Evolutionary conservation across 805 yeast genomes (phyloP), one percentile per base, ranked within the genome.

Genomic region (Tetrapisispora nanseiensis): DNA sequence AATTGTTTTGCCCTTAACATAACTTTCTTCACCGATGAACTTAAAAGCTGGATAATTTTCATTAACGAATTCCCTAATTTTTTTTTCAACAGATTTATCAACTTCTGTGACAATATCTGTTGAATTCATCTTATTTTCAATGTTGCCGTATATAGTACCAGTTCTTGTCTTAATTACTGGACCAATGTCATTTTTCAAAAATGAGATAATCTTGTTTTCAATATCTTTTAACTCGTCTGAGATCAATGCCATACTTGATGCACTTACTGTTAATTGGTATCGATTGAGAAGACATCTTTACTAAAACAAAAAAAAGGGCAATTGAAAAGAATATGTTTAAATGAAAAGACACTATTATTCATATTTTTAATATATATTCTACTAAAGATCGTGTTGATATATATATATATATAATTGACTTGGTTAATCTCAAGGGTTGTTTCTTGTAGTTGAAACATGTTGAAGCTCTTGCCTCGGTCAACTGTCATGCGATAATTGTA

Each of bases 11-110:
- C 79, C 81, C 3, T 69, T 69, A 11, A 70, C 62, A 46, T 66
- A 77, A 19, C 76, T 66, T 55, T 78, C 84, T 53, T 78, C 84
- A 23, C 83, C 84, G 54, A 78, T 66, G 56, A 78, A 78, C 47
- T 65, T 62, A 53, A 56, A 78, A 18, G 61, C 55, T 11, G 82
- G 82, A 51, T 64, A 78, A 32, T 71, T 55, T 26, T 47, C 49
- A 3, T 46, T 44, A 37, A 74, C 55, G 18, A 47, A 53, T 1
- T 51, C 50, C 18, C 50, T 48, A 20, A 70, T 65, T 3, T 59
- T 55, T 0, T 44, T 31, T 54, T 78, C 84, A 7, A 78, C 78
- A 11, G 68, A 67, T 49, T 74, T 74, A 54, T 78, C 84, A 20
- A 75, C 71, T 41, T 71, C 76, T 3, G 84, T 78, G 10, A 78